A percentile compares a stretch with the other conserved stretches of the same genome.
phyloP scores from a whole-genome alignment of 108 stramenopile genomes.

The Fragilaria crotonensis region DNA sequence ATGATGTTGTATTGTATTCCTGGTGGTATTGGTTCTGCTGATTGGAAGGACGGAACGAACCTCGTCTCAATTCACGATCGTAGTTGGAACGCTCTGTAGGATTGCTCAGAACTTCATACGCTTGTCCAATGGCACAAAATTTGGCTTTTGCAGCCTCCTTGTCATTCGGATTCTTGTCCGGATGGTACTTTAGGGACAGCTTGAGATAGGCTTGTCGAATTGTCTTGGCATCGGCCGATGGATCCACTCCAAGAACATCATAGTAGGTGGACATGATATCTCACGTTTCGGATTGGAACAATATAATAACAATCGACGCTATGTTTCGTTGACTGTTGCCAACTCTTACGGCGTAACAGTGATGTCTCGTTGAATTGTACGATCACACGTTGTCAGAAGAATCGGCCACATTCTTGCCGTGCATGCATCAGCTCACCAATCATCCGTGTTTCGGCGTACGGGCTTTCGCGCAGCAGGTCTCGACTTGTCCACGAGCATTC shows the following conservation, averaged over 20 bases:
- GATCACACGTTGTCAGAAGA: no score
- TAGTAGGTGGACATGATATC: constrained; percentile 35
- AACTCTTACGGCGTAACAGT: no score
- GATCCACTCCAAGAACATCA: constrained; percentile 53
- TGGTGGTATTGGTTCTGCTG: constrained; percentile 5
- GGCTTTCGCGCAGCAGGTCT: no score
- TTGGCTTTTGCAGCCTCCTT: constrained; percentile 49
- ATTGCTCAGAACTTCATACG: constrained; percentile 73
- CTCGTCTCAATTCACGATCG: constrained; percentile 44
- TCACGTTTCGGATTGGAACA: no score
- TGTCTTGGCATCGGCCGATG: constrained; percentile 27
- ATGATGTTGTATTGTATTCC: neutral
- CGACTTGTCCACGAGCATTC: no score
- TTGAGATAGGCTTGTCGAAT: constrained; percentile 76
- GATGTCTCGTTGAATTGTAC: no score
- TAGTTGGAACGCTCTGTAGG: constrained; percentile 34
- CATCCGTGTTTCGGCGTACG: no score
- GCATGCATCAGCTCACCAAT: no score
- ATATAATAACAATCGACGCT: no score
- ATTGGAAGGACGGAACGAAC: neutral
- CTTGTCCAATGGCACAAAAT: constrained; percentile 73
- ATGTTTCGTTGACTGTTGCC: no score
- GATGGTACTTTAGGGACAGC: constrained; percentile 52
- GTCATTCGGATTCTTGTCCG: constrained; percentile 75
- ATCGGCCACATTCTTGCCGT: no score